Conservation (phyloP, 805 yeast genomes). For the Teunomyces lycoperdinae region DNA sequence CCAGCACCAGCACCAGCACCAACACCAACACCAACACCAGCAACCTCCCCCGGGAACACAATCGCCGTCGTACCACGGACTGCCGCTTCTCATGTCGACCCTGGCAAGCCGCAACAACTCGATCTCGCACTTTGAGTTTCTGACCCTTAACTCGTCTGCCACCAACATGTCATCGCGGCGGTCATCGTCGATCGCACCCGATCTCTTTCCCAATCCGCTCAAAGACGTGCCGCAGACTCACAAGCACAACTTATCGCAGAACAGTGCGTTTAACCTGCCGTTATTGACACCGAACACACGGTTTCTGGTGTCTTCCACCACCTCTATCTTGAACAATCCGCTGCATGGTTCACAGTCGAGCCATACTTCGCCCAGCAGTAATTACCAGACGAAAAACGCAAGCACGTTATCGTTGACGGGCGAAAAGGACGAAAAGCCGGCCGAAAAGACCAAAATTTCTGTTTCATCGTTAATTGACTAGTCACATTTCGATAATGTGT, state of each 20-base stretch:
- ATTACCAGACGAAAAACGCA: constrained; percentile 4
- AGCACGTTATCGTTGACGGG: neutral
- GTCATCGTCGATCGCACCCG: constrained; percentile 40
- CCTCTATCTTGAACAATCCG: constrained; percentile 5
- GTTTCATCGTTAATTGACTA: constrained; percentile 34
- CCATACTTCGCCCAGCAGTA: constrained; percentile 10
- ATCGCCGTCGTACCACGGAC: constrained; percentile 30
- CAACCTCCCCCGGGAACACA: constrained; percentile 11
- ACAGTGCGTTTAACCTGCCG: constrained; percentile 31
- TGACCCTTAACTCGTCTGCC: constrained; percentile 15
- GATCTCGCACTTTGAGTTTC: constrained; percentile 29
- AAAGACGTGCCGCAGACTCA: constrained; percentile 14
- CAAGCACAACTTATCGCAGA: constrained; percentile 29
- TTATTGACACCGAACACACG: constrained; percentile 22
- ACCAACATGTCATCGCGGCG: constrained; percentile 34
- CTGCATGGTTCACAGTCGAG: constrained; percentile 3
- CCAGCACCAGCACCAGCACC: neutral
- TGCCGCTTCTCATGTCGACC: constrained; percentile 27
- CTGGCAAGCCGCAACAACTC: constrained; percentile 42
- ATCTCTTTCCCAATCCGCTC: constrained; percentile 40
- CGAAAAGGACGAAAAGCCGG: constrained; percentile 1
- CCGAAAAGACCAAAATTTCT: constrained; percentile 26
- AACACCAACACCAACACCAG: neutral
- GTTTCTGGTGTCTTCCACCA: constrained; percentile 20
- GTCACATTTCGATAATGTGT: constrained; percentile 4